These are phyloP conservation scores for Xylaria sp. DNA, from an alignment of 2,329 filamentous ascomycete species.

Conservation along the genomic window DNA sequence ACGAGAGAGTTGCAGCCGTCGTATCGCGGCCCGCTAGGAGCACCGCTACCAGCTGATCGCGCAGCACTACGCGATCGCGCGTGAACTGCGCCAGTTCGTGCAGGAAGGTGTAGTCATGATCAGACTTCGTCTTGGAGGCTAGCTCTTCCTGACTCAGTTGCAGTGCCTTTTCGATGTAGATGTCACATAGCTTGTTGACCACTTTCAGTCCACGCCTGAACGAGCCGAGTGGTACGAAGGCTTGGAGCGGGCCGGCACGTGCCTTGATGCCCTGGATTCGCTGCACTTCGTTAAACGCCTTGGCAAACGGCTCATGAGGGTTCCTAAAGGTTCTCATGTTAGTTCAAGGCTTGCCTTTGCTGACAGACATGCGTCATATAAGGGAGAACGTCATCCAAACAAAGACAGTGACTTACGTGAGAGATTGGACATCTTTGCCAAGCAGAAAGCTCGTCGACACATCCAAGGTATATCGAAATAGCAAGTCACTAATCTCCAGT, in stretches of 20 bases:
- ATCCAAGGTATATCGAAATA: slow-evolving; percentile 83
- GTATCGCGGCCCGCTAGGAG: slow-evolving; percentile 84
- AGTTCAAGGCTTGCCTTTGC: not conserved
- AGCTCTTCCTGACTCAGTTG: slow-evolving; percentile 66
- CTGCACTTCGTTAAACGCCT: slow-evolving; percentile 76
- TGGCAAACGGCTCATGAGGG: slow-evolving; percentile 63
- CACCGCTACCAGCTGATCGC: slow-evolving; percentile 78
- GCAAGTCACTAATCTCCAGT: slow-evolving; percentile 68
- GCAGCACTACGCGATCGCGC: slow-evolving; percentile 62
- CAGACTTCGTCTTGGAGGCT: slow-evolving; percentile 64
- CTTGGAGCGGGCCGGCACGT: slow-evolving; percentile 58
- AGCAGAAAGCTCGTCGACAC: slow-evolving; percentile 82
- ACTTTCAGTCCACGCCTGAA: slow-evolving; percentile 61
- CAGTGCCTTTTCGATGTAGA: slow-evolving; percentile 71
- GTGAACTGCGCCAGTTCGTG: slow-evolving; percentile 81
- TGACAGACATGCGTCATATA: not conserved
- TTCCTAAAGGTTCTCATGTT: slow-evolving; percentile 35
- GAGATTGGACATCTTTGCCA: slow-evolving; percentile 63
- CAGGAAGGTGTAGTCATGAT: slow-evolving; percentile 74
- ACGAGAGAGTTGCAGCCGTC: slow-evolving; percentile 72
- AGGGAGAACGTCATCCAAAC: not conserved
- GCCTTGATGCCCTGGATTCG: slow-evolving; percentile 63
- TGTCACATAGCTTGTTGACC: slow-evolving; percentile 71
- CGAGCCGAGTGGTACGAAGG: slow-evolving; percentile 55
- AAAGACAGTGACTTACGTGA: slow-evolving; percentile 39